These are phyloP conservation scores for Metschnikowia gruessii DNA, from an alignment of 805 yeast species.

Conservation along the genomic window DNA sequence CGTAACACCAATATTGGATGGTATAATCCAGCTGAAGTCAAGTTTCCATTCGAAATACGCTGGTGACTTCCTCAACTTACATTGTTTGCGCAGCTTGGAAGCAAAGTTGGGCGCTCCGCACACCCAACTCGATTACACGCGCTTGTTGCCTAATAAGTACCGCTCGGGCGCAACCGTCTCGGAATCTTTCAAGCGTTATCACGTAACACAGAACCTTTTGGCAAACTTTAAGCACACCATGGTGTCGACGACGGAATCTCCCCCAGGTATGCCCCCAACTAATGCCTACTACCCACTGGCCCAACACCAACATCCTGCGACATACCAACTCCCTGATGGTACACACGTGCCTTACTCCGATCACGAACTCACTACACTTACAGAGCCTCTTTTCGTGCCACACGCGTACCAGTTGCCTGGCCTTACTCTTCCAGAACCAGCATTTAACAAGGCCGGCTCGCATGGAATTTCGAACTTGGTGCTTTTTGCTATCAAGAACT, in stretches of 20 bases:
- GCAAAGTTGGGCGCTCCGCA: conserved; percentile 23
- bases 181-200: conserved; percentile 37
- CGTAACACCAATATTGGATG: conserved; percentile 77
- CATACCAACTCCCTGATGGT: conserved; percentile 60
- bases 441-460: conserved; percentile 45
- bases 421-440: conserved; percentile 31
- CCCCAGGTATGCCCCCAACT: conserved; percentile 16
- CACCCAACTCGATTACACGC: conserved; percentile 15
- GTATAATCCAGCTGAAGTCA: conserved; percentile 64
- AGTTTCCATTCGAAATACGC: conserved; percentile 68
- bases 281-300: conserved; percentile 25
- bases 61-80: conserved; percentile 78
- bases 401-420: conserved; percentile 45
- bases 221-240: conserved; percentile 36
- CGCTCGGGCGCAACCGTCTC: conserved; percentile 2
- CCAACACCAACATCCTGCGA: conserved; percentile 17
- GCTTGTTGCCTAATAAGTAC: conserved; percentile 16
- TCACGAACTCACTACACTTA: conserved; percentile 49
- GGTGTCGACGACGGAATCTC: conserved; percentile 26
- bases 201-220: conserved; percentile 33
- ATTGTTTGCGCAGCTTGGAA: conserved; percentile 49
- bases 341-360: conserved; percentile 30
- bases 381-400: conserved; percentile 75
- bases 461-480: conserved; percentile 45
- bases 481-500: conserved; percentile 34